Evolutionary conservation across 495 filamentous ascomycete species (phyloP), one percentile per base, ranked within the genome.

Genomic region (Physcia stellaris): DNA sequence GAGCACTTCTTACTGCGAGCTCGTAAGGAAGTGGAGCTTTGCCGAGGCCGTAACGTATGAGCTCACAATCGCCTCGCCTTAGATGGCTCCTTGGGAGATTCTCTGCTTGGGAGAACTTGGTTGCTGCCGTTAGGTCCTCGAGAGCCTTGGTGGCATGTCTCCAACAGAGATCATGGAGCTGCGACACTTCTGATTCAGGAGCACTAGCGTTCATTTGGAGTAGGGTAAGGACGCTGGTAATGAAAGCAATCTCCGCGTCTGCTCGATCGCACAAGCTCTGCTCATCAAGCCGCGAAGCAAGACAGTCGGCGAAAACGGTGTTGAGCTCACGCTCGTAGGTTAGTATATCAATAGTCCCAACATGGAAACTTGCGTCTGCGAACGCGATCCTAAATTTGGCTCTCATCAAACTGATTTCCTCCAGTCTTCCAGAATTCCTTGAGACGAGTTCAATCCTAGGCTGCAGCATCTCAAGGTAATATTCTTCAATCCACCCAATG

Each of bases 51-150:
- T 62, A 69, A 21, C 78, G 64, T 23, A 68, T 55, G 44, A 83
- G 59, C 40, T 81, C 77, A 15, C 59, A 58, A 45, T 83, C 77
- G 19, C 78, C 78, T 15, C 78, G 64, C 4, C 60, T 64, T 19
- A 79, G 41, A 49, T 79, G 73, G 29, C 78, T 76, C 37, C 70
- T 70, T 18, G 66, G 61, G 18, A 76, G 46, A 28, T 75, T 66
- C n/a, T 68, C 61, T n/a, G 58, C 53, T 37, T 53, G 49, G 2
- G 67, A 62, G 4, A 73, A 49, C 43, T 68, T 74, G 11, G 67
- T 60, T 1, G 72, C 74, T 13, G 60, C 58, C 2, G 72, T 69
- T 27, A 80, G 58, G 24, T 53, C 54, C 6, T 61, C 58, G 24
- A 71, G 47, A 11, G 67, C 68, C 23, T 50, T 48, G 0, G 62